Evolutionary conservation across 73 alveolate genomes (phyloP), one percentile per base, ranked within the genome.

Genomic region (Tetrahymena elliotti): DNA sequence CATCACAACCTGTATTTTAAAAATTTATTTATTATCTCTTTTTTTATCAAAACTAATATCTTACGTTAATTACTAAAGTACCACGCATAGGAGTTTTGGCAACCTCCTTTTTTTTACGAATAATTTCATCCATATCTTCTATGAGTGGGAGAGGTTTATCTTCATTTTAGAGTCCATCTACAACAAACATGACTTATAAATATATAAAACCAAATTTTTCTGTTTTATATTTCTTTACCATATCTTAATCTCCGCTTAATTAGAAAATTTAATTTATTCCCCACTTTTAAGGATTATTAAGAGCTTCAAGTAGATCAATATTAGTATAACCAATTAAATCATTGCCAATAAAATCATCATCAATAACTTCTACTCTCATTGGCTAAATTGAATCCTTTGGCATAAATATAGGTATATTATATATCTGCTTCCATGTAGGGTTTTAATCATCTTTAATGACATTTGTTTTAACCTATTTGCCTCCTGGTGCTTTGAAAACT

Each of bases 111-210:
- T 94, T 40, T 31, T 94, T 93, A 27, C 96, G 83, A 22, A 94
- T 83, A 6, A 94, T 94, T 93, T 83, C 53, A 94, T 94, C 96
- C 39, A 94, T 40, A 94, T 94, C 96, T 52, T 94, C 96, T n/a
- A 93, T 94, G 9, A 94, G 47, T 24, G 96, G 96, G 18, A 94
- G 93, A 0, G 96, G 96, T 35, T 93, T 93, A 94, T 94, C 96
- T 82, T 94, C 93, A 37, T 94, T 94, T 94, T 94, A 7, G 11
- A 94, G 35, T 11, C 96, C 96, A 31, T 94, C 53, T 10, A 83
- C 33, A 38, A 93, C 92, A 39, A 83, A 94, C 96, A 94, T 94
- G 93, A 94, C 83, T 94, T 94, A 31, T 33, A 94, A 36, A 94
- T 94, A 94, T 5, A 94, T 94, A 83, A 83, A 38, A 16, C 96